Conservation (phyloP, 305 asterid species). For the Rubia tinctorum region DNA sequence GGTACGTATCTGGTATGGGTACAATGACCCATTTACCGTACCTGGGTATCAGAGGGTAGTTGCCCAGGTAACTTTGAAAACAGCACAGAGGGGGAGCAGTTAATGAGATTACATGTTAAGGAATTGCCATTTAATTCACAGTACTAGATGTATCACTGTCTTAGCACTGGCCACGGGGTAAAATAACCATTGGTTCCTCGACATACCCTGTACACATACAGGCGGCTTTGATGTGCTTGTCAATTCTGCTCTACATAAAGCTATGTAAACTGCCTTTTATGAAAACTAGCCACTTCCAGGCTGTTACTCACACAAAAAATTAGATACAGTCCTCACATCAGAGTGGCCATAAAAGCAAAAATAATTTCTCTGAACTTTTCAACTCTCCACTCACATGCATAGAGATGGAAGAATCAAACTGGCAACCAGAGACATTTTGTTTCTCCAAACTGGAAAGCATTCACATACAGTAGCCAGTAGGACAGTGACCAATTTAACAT, state of each 20-base stretch:
- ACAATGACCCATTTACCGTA: too few relatives aligned
- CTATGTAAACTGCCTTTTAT: not conserved
- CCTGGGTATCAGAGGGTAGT: too few relatives aligned
- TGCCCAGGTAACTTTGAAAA: too few relatives aligned
- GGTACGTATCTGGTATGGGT: too few relatives aligned
- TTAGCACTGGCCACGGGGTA: not conserved
- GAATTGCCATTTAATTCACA: not conserved
- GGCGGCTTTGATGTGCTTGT: too few relatives aligned
- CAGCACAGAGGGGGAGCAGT: not conserved
- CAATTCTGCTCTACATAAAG: not conserved
- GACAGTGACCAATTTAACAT: not conserved
- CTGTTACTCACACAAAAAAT: not conserved
- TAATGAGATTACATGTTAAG: not conserved
- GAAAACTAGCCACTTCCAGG: not conserved
- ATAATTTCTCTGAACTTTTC: too few relatives aligned
- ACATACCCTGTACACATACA: not conserved
- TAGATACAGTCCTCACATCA: not conserved
- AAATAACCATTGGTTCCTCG: not conserved
- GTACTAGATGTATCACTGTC: not conserved
- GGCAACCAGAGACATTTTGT: too few relatives aligned
- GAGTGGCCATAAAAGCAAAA: not conserved
- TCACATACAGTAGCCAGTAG: not conserved
- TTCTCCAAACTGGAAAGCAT: not conserved
- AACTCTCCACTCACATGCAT: too few relatives aligned
- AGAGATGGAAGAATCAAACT: not conserved